Evolutionary conservation across 257 asterid genomes (phyloP).

Genomic region (Pogostemon cablin): DNA sequence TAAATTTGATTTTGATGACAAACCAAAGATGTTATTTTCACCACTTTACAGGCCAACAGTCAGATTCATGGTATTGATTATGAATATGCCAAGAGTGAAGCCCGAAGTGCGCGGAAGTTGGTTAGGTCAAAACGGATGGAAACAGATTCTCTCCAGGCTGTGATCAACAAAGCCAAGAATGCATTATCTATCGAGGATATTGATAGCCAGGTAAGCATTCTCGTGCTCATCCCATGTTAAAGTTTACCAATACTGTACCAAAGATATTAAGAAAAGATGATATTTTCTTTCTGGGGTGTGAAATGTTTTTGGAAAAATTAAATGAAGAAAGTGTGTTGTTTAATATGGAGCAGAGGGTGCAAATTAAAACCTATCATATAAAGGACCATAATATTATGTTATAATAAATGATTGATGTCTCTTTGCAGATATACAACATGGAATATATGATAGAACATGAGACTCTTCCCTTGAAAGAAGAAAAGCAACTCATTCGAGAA

Average conservation of each 20-base stretch:
- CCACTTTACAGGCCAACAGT: slow-evolving; percentile 60
- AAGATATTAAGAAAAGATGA: too few relatives aligned
- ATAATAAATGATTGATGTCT: slow-evolving; percentile 28
- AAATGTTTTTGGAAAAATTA: too few relatives aligned
- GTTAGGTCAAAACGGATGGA: slow-evolving; percentile 80
- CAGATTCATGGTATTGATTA: slow-evolving; percentile 64
- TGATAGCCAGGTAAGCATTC: slow-evolving; percentile 63
- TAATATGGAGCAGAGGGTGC: too few relatives aligned
- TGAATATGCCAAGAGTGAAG: slow-evolving; percentile 67
- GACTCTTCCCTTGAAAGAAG: slow-evolving; percentile 82
- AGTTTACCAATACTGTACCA: too few relatives aligned
- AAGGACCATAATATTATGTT: neutral
- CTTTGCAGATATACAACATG: slow-evolving; percentile 60
- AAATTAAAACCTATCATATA: too few relatives aligned
- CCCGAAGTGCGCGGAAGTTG: slow-evolving; percentile 61
- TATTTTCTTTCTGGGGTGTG: too few relatives aligned
- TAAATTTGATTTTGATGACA: slow-evolving; percentile 11
- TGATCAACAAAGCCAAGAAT: slow-evolving; percentile 87
- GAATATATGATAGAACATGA: slow-evolving; percentile 87
- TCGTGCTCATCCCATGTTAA: slow-evolving; percentile 1
- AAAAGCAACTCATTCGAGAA: slow-evolving; percentile 79
- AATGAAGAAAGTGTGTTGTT: too few relatives aligned
- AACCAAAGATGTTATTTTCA: slow-evolving; percentile 22
- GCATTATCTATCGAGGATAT: slow-evolving; percentile 83
- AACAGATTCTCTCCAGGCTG: slow-evolving; percentile 72